A percentile compares a stretch with the other conserved stretches of the same genome.
These are phyloP conservation scores for Suhomyces kunorum DNA, from an alignment of 1,139 yeast species.

Conservation along the genomic window DNA sequence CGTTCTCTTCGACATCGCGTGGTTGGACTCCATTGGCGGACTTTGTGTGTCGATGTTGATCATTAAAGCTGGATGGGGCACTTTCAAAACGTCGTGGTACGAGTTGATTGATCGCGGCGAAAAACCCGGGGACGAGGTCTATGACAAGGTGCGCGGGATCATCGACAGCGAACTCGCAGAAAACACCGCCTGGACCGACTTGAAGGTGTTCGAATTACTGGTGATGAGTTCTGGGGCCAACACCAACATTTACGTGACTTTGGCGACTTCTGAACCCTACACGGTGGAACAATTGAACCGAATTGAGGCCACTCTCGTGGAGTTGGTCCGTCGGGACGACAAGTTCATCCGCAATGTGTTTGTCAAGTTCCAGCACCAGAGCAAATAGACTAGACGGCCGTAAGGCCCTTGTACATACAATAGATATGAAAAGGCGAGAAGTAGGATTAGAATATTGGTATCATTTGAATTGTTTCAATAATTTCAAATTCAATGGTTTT, in stretches of 20 bases:
- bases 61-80: conserved; percentile 79
- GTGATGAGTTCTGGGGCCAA: conserved; percentile 77
- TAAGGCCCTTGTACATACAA: neutral
- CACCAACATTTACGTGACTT: conserved; percentile 36
- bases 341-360: conserved; percentile 39
- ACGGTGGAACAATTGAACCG: conserved; percentile 29
- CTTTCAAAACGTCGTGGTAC: conserved; percentile 65
- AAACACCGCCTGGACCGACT: conserved; percentile 19
- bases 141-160: conserved; percentile 28
- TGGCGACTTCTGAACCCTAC: conserved; percentile 22
- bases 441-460: too few species aligned
- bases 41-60: conserved; percentile 77
- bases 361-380: conserved; percentile 20
- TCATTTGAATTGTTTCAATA: too few species aligned
- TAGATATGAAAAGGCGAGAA: too few species aligned
- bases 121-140: conserved; percentile 30
- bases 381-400: neutral
- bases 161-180: conserved; percentile 24
- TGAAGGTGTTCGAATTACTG: conserved; percentile 48
- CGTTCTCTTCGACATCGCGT: conserved; percentile 68
- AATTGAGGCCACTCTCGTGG: conserved; percentile 28
- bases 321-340: conserved; percentile 32
- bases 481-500: too few species aligned
- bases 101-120: conserved; percentile 72
- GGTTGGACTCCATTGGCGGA: conserved; percentile 94